phyloP scores from a whole-genome alignment of 257 asterid species.

The Solanum habrochaites region DNA sequence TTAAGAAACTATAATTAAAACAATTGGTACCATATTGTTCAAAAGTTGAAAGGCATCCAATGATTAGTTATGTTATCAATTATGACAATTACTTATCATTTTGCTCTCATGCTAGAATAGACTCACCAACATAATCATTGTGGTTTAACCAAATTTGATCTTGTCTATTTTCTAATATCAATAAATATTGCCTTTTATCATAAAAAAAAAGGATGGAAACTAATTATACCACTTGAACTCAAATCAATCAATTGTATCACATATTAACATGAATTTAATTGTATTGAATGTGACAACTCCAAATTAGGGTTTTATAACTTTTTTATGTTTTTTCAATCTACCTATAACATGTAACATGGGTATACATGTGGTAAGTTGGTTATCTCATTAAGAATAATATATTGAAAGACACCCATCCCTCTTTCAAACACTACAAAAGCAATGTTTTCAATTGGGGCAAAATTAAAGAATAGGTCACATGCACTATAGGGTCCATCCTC shows the following conservation, averaged over 20 bases:
- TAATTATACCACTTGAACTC: background rate
- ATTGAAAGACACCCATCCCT: background rate
- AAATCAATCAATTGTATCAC: background rate
- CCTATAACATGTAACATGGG: conserved; percentile 27
- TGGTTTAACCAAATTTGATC: background rate
- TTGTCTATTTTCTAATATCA: background rate
- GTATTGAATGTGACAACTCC: conserved; percentile 23
- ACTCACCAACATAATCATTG: background rate
- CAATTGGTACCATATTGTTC: background rate
- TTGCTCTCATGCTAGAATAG: background rate
- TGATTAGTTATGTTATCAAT: background rate
- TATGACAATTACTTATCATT: background rate
- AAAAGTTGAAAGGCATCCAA: background rate
- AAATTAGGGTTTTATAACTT: background rate
- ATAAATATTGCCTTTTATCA: background rate
- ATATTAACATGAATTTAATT: background rate
- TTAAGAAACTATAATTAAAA: background rate
- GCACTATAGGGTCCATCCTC: conserved; percentile 34
- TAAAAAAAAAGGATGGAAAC: background rate
- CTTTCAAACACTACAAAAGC: background rate
- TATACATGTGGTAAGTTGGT: conserved; percentile 33
- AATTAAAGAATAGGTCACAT: conserved; percentile 19
- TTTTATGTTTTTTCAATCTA: background rate
- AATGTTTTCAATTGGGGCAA: conserved; percentile 7
- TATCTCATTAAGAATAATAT: conserved; percentile 14